phyloP scores from a whole-genome alignment of 768 basidiomycete species.

The Epithele typhae region DNA sequence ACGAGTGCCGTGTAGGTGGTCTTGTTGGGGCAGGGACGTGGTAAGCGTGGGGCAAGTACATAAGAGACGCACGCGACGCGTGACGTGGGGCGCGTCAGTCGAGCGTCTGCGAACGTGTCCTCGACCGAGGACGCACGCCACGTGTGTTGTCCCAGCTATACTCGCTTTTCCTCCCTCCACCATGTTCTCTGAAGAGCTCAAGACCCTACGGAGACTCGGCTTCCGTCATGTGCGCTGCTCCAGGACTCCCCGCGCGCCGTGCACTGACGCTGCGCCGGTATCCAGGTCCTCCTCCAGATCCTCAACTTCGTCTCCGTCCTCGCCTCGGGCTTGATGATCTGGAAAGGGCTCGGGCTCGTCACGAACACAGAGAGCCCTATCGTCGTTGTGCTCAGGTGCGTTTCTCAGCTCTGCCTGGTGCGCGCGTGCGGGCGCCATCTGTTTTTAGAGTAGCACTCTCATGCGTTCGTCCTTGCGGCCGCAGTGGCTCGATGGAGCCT shows the following conservation, averaged over 20 bases:
- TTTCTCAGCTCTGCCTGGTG: no score
- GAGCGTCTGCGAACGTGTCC: conserved; percentile 10
- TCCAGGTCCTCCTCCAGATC: conserved; percentile 78
- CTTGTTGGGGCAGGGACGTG: no score
- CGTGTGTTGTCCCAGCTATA: conserved; percentile 9
- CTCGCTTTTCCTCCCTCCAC: conserved; percentile 4
- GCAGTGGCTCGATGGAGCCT: conserved; percentile 93
- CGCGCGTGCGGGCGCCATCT: no score
- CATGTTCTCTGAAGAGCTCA: conserved; percentile 78
- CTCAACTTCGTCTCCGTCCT: conserved; percentile 91
- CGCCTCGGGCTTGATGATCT: conserved; percentile 93
- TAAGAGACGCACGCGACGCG: no score
- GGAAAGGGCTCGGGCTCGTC: conserved; percentile 88
- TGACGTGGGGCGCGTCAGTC: no score
- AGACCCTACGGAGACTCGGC: conserved; percentile 66
- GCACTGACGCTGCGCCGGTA: no score
- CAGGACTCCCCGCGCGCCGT: no score
- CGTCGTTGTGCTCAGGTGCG: conserved; percentile 91
- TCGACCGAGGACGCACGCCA: neutral
- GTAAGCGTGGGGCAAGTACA: no score
- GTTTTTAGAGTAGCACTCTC: no score
- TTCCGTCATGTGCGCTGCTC: conserved; percentile 72
- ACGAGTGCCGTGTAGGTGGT: no score
- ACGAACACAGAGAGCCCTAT: conserved; percentile 96
- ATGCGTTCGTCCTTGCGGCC: no score